Evolutionary conservation across 495 filamentous ascomycete genomes (phyloP), one percentile per base, ranked within the genome.

Genomic region (Terfezia boudieri): DNA sequence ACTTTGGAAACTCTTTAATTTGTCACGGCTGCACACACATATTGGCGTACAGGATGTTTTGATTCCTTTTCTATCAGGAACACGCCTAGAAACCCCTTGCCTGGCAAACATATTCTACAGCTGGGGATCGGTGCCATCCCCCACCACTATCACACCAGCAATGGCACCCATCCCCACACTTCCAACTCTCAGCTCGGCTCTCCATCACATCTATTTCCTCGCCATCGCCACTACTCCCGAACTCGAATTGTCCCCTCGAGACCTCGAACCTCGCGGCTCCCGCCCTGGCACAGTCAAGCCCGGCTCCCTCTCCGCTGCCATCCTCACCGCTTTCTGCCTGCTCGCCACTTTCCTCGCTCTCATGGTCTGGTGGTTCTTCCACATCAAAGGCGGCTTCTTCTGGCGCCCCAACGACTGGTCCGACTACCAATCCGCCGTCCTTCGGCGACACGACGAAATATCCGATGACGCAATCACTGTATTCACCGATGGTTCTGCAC

Each of bases 361-460:
- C 20, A 76, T 73, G 0, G 73, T 69, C 20, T 83, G 95, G 58
- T 98, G 90, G 90, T 94, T 96, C 71, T 98, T 96, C 74, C 93
- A 96, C 76, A 92, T 83, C 83, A 90, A 95, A 64, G 92, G 89
- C 60, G 92, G 90, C 2, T 95, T 95, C 70, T 68, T 80, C 55
- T 98, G 83, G 74, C 74, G 73, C 16, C 70, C 86, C 55, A 72
- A 76, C 51, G 90, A 98, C 68, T 98, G 90, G 90, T 88, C 94
- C 1, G 90, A 98, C 59, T 98, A 98, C 76, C 95, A 95, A 66
- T 83, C 82, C 4, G 95, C 92, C 0, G 92, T 98, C 10, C 70
- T 96, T n/a, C 80, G 90, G 36, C 81, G 89, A 22, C 62, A 59
- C 12, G 57, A 54, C 9, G 51, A 23, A 0, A 37, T 60, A 9